Evolutionary conservation across 257 asterid genomes (phyloP).

Genomic region (Perilla frutescens): DNA sequence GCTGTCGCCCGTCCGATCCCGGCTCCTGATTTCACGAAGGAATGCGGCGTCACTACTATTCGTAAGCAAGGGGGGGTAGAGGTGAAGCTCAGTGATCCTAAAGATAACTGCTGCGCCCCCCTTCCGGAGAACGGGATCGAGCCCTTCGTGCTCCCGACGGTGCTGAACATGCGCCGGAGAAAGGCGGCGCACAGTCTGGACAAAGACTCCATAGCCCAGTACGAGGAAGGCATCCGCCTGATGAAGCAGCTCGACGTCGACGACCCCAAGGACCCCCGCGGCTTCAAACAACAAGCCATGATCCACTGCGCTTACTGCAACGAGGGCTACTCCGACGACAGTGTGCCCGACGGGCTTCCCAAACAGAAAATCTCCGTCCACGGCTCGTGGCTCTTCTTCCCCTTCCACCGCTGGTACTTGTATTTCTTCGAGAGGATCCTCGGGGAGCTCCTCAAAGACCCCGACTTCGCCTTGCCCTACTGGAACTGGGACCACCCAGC

Average conservation of each 20-base stretch:
- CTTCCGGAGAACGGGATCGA: conserved; percentile 28
- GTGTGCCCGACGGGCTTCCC: too few relatives aligned
- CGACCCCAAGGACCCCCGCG: too few relatives aligned
- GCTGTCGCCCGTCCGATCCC: conserved; percentile 39
- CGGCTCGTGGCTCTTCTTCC: too few relatives aligned
- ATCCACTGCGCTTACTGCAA: too few relatives aligned
- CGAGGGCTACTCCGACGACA: too few relatives aligned
- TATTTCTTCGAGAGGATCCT: too few relatives aligned
- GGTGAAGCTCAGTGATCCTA: background rate
- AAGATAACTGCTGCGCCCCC: conserved; percentile 52
- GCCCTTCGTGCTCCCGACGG: conserved; percentile 38
- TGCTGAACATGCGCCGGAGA: conserved; percentile 30
- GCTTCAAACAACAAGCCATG: too few relatives aligned
- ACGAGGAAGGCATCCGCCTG: too few relatives aligned
- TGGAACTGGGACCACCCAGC: conserved; percentile 27
- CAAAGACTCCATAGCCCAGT: too few relatives aligned
- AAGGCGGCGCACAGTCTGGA: conserved; percentile 44
- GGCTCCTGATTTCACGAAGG: conserved; percentile 33
- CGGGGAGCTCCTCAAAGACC: conserved; percentile 38
- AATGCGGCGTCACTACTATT: background rate
- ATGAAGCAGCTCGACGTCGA: too few relatives aligned
- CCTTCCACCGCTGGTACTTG: too few relatives aligned
- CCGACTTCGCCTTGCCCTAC: conserved; percentile 29
- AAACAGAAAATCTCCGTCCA: too few relatives aligned
- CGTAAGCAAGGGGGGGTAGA: background rate